Conservation (phyloP, 768 basidiomycete genomes). For the Chlorophyllum brunneum region DNA sequence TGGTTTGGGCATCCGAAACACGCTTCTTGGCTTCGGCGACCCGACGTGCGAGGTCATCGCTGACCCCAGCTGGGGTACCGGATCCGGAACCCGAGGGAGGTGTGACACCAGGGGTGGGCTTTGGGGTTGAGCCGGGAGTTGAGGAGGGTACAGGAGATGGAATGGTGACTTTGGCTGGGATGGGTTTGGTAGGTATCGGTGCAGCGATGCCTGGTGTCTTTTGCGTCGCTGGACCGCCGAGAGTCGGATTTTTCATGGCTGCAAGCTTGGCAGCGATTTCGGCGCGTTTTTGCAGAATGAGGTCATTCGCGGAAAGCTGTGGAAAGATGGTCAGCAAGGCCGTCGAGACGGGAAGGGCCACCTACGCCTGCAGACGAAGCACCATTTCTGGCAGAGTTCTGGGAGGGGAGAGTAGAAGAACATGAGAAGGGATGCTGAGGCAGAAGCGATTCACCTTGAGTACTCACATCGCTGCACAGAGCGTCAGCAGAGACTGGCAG, state of each 20-base stretch:
- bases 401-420: slow-evolving; percentile 59
- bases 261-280: slow-evolving; percentile 86
- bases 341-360: slow-evolving; percentile 14
- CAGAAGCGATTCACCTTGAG: slow-evolving; percentile 69
- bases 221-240: slow-evolving; percentile 21
- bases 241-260: slow-evolving; percentile 52
- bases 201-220: slow-evolving; percentile 30
- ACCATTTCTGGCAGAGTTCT: slow-evolving; percentile 50
- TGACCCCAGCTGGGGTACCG: slow-evolving; percentile 38
- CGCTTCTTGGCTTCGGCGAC: slow-evolving; percentile 85
- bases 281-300: slow-evolving; percentile 80
- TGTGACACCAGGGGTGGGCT: slow-evolving; percentile 17
- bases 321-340: background rate
- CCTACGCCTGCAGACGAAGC: slow-evolving; percentile 42
- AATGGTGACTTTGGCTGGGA: slow-evolving; percentile 29
- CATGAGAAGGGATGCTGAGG: slow-evolving; percentile 48
- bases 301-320: slow-evolving; percentile 51
- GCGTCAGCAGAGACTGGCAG: slow-evolving; percentile 13
- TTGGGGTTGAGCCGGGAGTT: slow-evolving; percentile 33
- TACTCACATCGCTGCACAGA: slow-evolving; percentile 68
- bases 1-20: slow-evolving; percentile 79
- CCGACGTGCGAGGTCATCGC: slow-evolving; percentile 63
- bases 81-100: slow-evolving; percentile 21
- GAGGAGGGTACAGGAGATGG: slow-evolving; percentile 29
- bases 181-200: slow-evolving; percentile 33